Conservation (phyloP, 805 yeast species). For the Zygoascus bituminiphila region DNA sequence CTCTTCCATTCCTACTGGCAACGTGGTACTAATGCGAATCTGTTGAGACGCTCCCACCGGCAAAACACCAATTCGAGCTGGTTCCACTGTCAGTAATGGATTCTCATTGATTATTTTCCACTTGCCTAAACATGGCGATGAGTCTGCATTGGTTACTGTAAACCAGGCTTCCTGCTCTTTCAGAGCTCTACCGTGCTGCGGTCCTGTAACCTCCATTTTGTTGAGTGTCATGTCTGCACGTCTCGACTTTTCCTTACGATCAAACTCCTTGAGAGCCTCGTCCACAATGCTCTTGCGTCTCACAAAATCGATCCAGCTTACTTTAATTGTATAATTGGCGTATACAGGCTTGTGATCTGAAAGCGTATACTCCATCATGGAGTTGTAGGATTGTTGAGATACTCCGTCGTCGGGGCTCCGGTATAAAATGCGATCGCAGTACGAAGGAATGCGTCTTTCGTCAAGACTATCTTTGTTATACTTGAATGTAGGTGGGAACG, state of each 20-base stretch:
- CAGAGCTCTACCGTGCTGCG: conserved; percentile 22
- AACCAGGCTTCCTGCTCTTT: conserved; percentile 19
- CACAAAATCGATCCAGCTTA: conserved; percentile 33
- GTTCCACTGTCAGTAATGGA: conserved; percentile 19
- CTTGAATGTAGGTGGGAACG: conserved; percentile 51
- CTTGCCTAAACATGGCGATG: conserved; percentile 18
- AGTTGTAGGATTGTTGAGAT: conserved; percentile 21
- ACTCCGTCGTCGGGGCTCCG: conserved; percentile 9
- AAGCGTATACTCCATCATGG: conserved; percentile 25
- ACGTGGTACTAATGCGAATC: conserved; percentile 14
- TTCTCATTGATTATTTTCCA: conserved; percentile 31
- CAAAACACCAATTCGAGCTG: conserved; percentile 24
- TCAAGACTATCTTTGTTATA: conserved; percentile 24
- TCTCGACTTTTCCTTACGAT: conserved; percentile 37
- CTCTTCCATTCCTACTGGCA: conserved; percentile 11
- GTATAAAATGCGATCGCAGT: conserved; percentile 49
- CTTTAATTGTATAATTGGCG: conserved; percentile 29
- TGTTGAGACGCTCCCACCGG: conserved; percentile 23
- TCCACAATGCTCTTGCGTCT: conserved; percentile 31
- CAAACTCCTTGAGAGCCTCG: conserved; percentile 34
- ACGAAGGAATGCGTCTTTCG: conserved; percentile 42
- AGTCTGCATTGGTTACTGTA: conserved; percentile 32
- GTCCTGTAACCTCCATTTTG: conserved; percentile 26
- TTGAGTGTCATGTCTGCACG: conserved; percentile 36
- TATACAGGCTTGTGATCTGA: conserved; percentile 55